Evolutionary conservation across 371 early-diverging fungal species (phyloP), one percentile per base, ranked within the genome.

Genomic region (Lichtheimia ornata): DNA sequence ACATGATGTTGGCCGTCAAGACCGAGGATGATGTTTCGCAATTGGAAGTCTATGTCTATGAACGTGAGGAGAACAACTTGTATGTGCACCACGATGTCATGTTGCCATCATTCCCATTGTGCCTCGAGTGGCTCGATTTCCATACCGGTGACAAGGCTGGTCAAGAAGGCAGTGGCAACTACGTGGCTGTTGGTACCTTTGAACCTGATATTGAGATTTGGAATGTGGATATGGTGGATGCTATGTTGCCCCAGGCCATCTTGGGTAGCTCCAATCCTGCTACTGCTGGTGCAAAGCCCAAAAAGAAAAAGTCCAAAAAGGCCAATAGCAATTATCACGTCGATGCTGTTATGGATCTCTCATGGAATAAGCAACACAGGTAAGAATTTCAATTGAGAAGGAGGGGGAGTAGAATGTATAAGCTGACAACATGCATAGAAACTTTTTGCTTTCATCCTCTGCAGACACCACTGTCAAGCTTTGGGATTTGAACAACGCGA

Each of bases 41-140:
- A 71, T 70, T 98, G 58, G 98, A 98, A 76, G 79, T 97, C 4
- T 93, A 95, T 61, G 80, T 97, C 1, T 97, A 91, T 69, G 90
- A 90, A 69, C 88, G 86, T 28, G 82, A 74, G 14, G 88, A 91
- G 50, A 93, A 91, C 70, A 94, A 96, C 77, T 71, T 98, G 53
- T 98, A 95, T 72, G 93, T 96, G 5, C 98, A 98, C 72, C 97
- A 97, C 79, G 99, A 99, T 64, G 91, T 97, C 61, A 91, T 98
- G 93, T 76, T 99, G n/a, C 97, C 98, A 11, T 85, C 95, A 20
- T 96, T 97, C 77, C 98, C 99, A 28, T 83, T 99, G 22, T 94
- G 94, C 62, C 67, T 96, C 61, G 97, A 97, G 69, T 97, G 95
- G 96, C 67, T 97, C 24, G 96, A 95, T 72, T 94, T 84, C 79